Conservation (phyloP, 1,284 basidiomycete species). For the Stygiomarasmius scandens region DNA sequence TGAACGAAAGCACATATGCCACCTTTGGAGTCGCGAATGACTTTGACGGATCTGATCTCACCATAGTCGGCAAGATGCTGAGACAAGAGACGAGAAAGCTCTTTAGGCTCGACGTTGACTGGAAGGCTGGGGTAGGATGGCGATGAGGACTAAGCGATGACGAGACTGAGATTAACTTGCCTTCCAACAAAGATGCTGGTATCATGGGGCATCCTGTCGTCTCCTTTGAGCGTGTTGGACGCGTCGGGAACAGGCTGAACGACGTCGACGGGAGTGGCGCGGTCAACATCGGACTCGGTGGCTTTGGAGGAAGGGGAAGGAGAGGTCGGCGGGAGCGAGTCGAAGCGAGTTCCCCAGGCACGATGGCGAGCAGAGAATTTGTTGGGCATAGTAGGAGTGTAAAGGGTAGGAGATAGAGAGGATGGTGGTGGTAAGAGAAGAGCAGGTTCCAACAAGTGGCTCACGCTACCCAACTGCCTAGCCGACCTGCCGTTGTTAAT, state of each 20-base stretch:
- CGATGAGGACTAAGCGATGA: conserved; percentile 8
- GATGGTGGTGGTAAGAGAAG: conserved; percentile 17
- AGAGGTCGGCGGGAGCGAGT: conserved; percentile 44
- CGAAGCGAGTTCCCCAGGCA: conserved; percentile 74
- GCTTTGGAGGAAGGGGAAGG: conserved; percentile 35
- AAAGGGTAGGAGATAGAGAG: conserved; percentile 21
- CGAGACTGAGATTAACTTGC: conserved; percentile 35
- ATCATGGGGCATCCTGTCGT: conserved; percentile 63
- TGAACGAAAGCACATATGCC: conserved; percentile 81
- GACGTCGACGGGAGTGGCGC: background rate
- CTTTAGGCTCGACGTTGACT: conserved; percentile 60
- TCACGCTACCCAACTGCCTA: background rate
- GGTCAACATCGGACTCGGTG: conserved; percentile 23
- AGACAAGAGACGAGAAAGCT: conserved; percentile 59
- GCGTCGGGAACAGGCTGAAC: conserved; percentile 20
- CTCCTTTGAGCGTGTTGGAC: conserved; percentile 32
- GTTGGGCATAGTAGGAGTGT: conserved; percentile 41
- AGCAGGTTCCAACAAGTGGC: conserved; percentile 16
- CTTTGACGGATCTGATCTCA: conserved; percentile 69
- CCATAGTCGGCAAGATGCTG: conserved; percentile 65
- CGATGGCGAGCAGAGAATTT: conserved; percentile 39
- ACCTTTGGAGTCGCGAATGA: conserved; percentile 73
- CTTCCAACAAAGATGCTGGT: conserved; percentile 83
- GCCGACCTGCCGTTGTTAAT: conserved; percentile 10
- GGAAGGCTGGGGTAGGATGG: conserved; percentile 56